Evolutionary conservation across 768 basidiomycete species (phyloP).

Genomic region (Suillus hirtellus): DNA sequence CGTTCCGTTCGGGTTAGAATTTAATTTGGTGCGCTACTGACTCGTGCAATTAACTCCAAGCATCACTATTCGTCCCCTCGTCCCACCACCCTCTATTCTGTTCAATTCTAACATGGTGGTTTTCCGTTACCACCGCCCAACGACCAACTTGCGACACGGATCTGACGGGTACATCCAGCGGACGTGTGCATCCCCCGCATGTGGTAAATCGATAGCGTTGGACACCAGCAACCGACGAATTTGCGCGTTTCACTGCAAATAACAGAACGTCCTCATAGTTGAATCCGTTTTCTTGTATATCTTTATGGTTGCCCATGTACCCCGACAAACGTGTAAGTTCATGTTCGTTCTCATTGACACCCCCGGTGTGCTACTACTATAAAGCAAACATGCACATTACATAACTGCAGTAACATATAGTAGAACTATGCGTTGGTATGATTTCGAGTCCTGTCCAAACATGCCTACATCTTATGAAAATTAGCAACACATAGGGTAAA

Average conservation of each 20-base stretch:
- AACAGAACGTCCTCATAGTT: not conserved
- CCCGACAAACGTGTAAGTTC: not conserved
- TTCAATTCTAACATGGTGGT: not conserved
- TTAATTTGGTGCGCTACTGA: not conserved
- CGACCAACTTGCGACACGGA: not conserved
- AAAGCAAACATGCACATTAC: not conserved
- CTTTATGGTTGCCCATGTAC: not conserved
- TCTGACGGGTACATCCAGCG: not conserved
- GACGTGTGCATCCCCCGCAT: not conserved
- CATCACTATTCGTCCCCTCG: not conserved
- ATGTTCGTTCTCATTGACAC: not conserved
- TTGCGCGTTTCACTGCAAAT: not conserved
- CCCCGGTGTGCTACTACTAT: not conserved
- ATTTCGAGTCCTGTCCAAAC: not conserved
- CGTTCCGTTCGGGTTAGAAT: not conserved
- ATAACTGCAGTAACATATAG: not conserved
- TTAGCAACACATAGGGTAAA: not conserved
- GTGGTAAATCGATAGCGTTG: not conserved
- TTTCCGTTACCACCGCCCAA: not conserved
- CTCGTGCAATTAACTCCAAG: not conserved
- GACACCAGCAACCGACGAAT: not conserved
- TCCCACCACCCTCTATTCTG: not conserved
- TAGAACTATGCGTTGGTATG: not conserved
- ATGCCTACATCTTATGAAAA: not conserved
- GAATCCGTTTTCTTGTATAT: not conserved